Percentiles rank a stretch among this genome's conserved stretches.
Conservation (phyloP, 371 early-diverging fungal genomes). For the Mortierella sp. region DNA sequence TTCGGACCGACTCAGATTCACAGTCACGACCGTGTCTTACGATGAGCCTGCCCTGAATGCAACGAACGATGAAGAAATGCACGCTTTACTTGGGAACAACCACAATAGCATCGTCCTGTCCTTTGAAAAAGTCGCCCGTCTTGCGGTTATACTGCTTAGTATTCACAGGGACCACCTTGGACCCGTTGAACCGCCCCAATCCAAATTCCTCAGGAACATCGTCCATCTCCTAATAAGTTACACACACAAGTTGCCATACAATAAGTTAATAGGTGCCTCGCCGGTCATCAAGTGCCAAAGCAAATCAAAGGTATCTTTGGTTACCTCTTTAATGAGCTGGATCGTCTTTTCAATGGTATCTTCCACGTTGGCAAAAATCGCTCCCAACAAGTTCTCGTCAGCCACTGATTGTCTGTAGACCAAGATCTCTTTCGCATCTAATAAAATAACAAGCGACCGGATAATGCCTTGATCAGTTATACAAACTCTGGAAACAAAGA, state of each 20-base stretch:
- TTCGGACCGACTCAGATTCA: constrained; percentile 3
- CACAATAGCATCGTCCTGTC: constrained; percentile 68
- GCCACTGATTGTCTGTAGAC: constrained; percentile 61
- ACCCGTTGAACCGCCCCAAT: constrained; percentile 73
- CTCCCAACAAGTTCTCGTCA: constrained; percentile 66
- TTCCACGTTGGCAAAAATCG: constrained; percentile 66
- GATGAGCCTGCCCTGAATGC: neutral
- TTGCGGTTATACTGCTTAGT: constrained; percentile 71
- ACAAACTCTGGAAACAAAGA: neutral
- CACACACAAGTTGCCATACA: neutral
- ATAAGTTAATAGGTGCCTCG: neutral
- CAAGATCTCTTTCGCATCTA: constrained; percentile 64
- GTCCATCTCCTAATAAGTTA: constrained; percentile 67
- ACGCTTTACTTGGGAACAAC: constrained; percentile 28
- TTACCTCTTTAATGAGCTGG: constrained; percentile 63
- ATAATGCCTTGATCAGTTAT: neutral
- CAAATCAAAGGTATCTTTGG: neutral
- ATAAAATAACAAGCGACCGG: neutral
- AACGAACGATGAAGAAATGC: neutral
- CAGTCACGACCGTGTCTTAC: neutral
- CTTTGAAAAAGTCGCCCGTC: constrained; percentile 65
- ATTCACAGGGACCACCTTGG: constrained; percentile 72
- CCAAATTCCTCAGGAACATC: constrained; percentile 66
- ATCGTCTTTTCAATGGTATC: constrained; percentile 63
- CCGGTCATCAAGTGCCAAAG: neutral